These are phyloP conservation scores for Vigna nakashimae DNA, from an alignment of 306 rosid genomes.

Conservation along the genomic window DNA sequence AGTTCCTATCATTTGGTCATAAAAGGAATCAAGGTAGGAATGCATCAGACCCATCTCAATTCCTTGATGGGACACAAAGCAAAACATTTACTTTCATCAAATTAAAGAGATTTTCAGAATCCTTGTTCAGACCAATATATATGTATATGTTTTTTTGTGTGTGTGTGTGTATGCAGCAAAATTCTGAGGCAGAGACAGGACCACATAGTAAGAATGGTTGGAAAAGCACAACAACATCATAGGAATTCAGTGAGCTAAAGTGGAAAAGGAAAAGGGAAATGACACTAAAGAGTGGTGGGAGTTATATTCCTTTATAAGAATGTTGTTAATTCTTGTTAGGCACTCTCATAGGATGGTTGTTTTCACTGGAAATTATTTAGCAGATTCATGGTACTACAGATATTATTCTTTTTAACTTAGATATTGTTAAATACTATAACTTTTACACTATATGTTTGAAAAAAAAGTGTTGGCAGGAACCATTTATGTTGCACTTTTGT, in stretches of 20 bases:
- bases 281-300: conserved; percentile 34
- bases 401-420: too few species aligned
- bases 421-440: too few species aligned
- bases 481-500: conserved; percentile 50
- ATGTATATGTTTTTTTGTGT: background rate
- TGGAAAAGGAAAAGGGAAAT: conserved; percentile 41
- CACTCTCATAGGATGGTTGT: conserved; percentile 17
- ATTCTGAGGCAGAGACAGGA: conserved; percentile 42
- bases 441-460: too few species aligned
- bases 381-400: too few species aligned
- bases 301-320: conserved; percentile 42
- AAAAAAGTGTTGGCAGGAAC: conserved; percentile 30
- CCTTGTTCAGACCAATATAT: conserved; percentile 36
- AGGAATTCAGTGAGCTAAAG: conserved; percentile 26
- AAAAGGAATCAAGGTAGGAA: conserved; percentile 50
- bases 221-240: conserved; percentile 34
- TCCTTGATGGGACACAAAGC: conserved; percentile 50
- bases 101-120: conserved; percentile 39
- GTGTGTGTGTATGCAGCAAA: conserved; percentile 4
- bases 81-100: conserved; percentile 47
- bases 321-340: conserved; percentile 43
- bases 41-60: conserved; percentile 45
- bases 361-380: background rate
- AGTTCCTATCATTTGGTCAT: conserved; percentile 42
- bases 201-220: conserved; percentile 44